Base-by-base conservation (phyloP, 169 alveolate species). In the Theileria orientalis region DNA sequence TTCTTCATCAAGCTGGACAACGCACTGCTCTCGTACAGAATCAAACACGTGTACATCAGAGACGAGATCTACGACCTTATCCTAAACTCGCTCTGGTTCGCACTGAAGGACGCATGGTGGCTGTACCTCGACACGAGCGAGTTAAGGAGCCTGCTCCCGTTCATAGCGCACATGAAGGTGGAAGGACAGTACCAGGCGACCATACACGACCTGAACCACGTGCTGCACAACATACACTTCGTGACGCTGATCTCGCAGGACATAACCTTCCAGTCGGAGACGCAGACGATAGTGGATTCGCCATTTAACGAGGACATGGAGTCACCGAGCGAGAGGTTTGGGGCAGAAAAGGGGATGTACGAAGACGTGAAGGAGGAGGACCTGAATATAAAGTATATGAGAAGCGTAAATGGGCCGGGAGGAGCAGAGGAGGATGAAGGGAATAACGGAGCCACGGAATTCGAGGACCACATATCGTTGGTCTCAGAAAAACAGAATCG, bases 81-180 rank as follows among this genome's bases (percentile, higher is more conserved):
- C 40, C 74, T 69, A 25, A 46, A 60, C 46, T 42, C 61, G 21
- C 30, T 69, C 16, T 51, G 86, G 67, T 70, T 69, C 47, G 76
- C 80, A 16, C 76, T 69, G 2, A 35, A 73, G 59, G 79, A 78
- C 32, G 83, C 83, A 13, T 78, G 86, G 86, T 78, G 86, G 86
- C 69, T 78, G 16, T 42, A 62, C 33, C 13, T 68, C 47, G 66
- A 76, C 40, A n/a, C 37, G 2, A 73, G 49, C 8, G 41, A 62
- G 66, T 32, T 76, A 47, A 56, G 47, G 35, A n/a, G 30, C n/a
- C 27, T 33, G 71, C 51, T 78, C 13, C 86, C 86, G 3, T 78
- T 78, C 52, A 14, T 70, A 40, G 37, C 32, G 23, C 74, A 49
- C 21, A 40, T 67, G 51, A 35, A 35, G 23, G 61, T 49, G 7